These are phyloP conservation scores for Cinchona pubescens DNA, from an alignment of 257 asterid species.

Conservation along the genomic window DNA sequence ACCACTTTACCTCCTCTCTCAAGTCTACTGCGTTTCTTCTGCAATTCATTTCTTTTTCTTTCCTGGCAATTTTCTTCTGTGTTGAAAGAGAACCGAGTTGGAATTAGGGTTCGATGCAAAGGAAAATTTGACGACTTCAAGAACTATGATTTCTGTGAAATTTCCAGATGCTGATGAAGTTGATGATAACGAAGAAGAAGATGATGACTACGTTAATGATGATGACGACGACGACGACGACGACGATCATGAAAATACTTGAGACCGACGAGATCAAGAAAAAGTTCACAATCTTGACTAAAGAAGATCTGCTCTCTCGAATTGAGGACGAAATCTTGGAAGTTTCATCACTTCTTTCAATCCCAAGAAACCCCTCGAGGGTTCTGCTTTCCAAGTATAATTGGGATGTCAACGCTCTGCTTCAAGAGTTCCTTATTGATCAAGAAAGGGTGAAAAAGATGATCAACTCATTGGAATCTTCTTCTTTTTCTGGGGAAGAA, in stretches of 20 bases:
- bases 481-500: slow-evolving; percentile 5
- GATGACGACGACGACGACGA: too few relatives aligned
- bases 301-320: background rate
- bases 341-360: background rate
- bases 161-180: too few relatives aligned
- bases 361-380: background rate
- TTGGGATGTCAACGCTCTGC: background rate
- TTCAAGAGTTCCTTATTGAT: background rate
- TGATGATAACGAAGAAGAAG: too few relatives aligned
- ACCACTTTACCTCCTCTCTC: too few relatives aligned
- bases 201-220: background rate
- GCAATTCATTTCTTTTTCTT: too few relatives aligned
- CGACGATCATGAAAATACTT: background rate
- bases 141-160: too few relatives aligned
- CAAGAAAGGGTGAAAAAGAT: background rate
- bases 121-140: too few relatives aligned
- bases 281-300: background rate
- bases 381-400: background rate
- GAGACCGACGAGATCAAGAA: background rate
- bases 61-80: too few relatives aligned
- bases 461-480: background rate
- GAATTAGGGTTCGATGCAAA: too few relatives aligned
- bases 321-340: background rate
- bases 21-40: too few relatives aligned
- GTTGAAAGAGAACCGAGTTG: too few relatives aligned